Base-by-base conservation (phyloP, 2,329 filamentous ascomycete genomes). In the Fusarium annulatum region DNA sequence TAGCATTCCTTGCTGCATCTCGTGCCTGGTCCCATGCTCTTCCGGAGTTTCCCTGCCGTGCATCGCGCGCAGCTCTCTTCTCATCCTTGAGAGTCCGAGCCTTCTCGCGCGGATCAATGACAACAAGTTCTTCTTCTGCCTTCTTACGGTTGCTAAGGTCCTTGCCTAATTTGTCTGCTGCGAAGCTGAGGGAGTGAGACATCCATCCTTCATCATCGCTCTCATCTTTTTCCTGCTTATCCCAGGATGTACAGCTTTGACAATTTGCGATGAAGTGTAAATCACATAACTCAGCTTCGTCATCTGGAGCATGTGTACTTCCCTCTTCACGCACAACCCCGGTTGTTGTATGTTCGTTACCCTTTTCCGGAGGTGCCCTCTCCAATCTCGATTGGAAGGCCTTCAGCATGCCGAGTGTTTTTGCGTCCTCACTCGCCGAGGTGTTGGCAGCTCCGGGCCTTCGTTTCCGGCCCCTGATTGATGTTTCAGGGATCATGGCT, bases 261-360 rank as follows among this genome's bases (percentile, higher is more conserved):
- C 96, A 99, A 77, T 97, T 94, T 55, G 93, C 93, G 72, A 99
- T 97, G 82, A 98, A 99, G 81, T 99, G 96, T 41, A 99, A 84
- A 81, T 98, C 96, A 79, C 96, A 99, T 8, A 97, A 86, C 56
- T 88, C 88, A 6, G 90, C 91, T 80, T 97, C 94, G 43, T 93
- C 90, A 6, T 92, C 91, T 12, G 57, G 72, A 14, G 67, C 71
- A 23, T 69, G 69, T 80, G 73, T 58, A 7, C 43, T 75, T 23
- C 45, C 71, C 42, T 77, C 76, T 9, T 75, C 75, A 38, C 78
- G 79, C 18, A 79, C 78, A 15, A 78, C 75, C 33, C 73, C 45
- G 12, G n/a, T 46, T 64, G 39, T 16, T 14, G 67, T 49, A 28
- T 57, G 39, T 16, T 71, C 64, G 19, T 66, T 75, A 39, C 82